Evolutionary conservation across 2,329 filamentous ascomycete species (phyloP).

Genomic region (Daldinia sp.): DNA sequence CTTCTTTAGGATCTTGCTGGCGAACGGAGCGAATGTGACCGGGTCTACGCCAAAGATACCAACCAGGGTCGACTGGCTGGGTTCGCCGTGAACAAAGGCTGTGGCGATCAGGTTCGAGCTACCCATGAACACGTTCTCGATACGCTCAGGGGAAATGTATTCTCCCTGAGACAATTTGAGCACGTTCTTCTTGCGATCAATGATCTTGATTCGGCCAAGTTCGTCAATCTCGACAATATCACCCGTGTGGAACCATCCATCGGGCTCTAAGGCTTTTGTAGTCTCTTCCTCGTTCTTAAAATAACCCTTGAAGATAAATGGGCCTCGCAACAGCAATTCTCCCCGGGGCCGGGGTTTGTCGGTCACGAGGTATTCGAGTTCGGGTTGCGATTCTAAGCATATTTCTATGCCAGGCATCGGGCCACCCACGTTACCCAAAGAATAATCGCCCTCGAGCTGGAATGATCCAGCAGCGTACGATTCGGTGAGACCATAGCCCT

Average conservation of each 20-base stretch:
- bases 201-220: slow-evolving; percentile 87
- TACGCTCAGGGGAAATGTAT: slow-evolving; percentile 96
- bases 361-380: slow-evolving; percentile 90
- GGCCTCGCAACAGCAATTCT: slow-evolving; percentile 86
- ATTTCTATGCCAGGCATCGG: slow-evolving; percentile 76
- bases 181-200: slow-evolving; percentile 99
- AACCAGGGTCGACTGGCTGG: slow-evolving; percentile 83
- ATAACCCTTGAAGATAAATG: slow-evolving; percentile 86
- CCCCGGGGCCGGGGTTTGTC: slow-evolving; percentile 93
- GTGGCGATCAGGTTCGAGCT: slow-evolving; percentile 81
- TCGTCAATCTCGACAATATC: slow-evolving; percentile 90
- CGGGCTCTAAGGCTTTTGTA: slow-evolving; percentile 80
- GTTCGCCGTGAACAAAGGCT: slow-evolving; percentile 92
- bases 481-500: slow-evolving; percentile 96
- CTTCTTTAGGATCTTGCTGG: slow-evolving; percentile 79
- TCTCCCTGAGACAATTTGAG: slow-evolving; percentile 97
- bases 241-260: slow-evolving; percentile 97
- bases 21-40: slow-evolving; percentile 83
- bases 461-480: slow-evolving; percentile 82
- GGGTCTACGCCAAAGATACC: slow-evolving; percentile 91
- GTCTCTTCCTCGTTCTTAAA: slow-evolving; percentile 93
- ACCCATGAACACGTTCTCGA: slow-evolving; percentile 93
- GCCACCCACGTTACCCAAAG: slow-evolving; percentile 83
- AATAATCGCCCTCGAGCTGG: slow-evolving; percentile 78
- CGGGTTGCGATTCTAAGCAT: slow-evolving; percentile 87